Percentiles rank a stretch among this genome's conserved stretches.
phyloP scores from a whole-genome alignment of 106 monocot genomes.

The Vanilla planifolia region DNA sequence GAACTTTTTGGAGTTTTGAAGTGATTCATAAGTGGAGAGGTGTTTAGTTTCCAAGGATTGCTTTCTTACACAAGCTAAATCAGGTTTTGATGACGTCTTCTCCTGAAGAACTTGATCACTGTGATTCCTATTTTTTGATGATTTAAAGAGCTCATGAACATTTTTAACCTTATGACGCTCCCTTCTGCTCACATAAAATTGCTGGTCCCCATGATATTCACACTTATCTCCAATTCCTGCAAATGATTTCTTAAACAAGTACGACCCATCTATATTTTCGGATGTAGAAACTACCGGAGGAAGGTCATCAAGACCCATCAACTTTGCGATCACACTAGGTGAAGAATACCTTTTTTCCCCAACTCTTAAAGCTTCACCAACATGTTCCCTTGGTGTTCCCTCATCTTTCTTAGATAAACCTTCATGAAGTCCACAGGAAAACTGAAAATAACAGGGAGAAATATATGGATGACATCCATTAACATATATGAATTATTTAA shows the following conservation, averaged over 20 bases:
- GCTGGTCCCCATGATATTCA: slow-evolving; percentile 6
- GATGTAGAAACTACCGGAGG: slow-evolving; percentile 8
- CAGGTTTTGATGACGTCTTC: slow-evolving; percentile 3
- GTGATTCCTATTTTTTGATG: slow-evolving; percentile 12
- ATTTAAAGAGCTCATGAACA: slow-evolving; percentile 41
- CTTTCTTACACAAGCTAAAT: slow-evolving; percentile 20
- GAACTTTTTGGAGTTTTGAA: slow-evolving; percentile 20
- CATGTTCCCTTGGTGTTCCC: slow-evolving; percentile 9
- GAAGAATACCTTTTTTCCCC: slow-evolving; percentile 27
- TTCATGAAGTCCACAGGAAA: slow-evolving; percentile 7
- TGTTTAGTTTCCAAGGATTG: slow-evolving; percentile 33
- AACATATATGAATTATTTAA: background rate
- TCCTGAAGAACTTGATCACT: background rate
- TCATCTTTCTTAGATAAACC: slow-evolving; percentile 13
- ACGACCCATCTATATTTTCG: slow-evolving; percentile 9
- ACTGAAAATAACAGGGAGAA: slow-evolving; percentile 12
- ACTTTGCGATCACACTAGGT: slow-evolving; percentile 68
- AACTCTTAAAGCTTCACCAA: slow-evolving; percentile 26
- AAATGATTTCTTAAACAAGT: slow-evolving; percentile 13
- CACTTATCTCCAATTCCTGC: background rate
- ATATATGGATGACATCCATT: background rate
- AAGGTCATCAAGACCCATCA: slow-evolving; percentile 68
- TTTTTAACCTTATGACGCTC: slow-evolving; percentile 44
- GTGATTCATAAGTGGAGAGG: slow-evolving; percentile 29
- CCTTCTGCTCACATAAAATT: slow-evolving; percentile 1